Base-by-base conservation (phyloP, 345 rosid species). In the Erucastrum elatum region DNA sequence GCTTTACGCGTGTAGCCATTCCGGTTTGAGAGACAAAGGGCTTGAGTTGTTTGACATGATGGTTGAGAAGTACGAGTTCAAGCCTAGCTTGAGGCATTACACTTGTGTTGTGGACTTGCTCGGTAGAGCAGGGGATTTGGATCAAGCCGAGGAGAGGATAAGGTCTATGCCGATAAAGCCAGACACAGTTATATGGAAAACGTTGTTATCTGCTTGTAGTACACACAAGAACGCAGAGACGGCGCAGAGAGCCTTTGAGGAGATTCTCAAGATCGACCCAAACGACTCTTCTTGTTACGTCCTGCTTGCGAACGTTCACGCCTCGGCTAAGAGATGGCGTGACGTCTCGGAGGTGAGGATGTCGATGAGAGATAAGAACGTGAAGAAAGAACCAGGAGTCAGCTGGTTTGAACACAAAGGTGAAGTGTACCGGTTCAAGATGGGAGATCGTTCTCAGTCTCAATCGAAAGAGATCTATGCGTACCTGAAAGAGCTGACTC, bases 1-100 rank as follows among this genome's bases (percentile, higher is more conserved):
- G 83, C 93, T 90, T 67, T 90, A 90, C 70, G 91, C 97, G n/a
- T 90, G 94, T 72, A 87, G 94, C 79, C 97, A 90, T 75, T 83
- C 87, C 76, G 94, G 97, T 72, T 30, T 91, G 68, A 90, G 85
- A 81, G 90, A 88, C 9, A 80, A 86, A 85, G 94, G 94, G 68
- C 82, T 90, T 29, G 83, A 82, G 65, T 46, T 90, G 68, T 85
- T 88, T 64, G 85, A 87, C 10, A 77, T 71, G 72, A 91, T 91
- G 97, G 82, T 80, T 4, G 70, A 65, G 27, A 83, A 75, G 71
- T 87, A 87, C 21, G 83, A 86, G 11, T 26, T 86, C 80, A 87
- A 78, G 66, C 93, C 94, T 1, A 73, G 80, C 17, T 65, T 91
- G 16, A 81, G 85, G 66, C 97, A 91, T 79, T 90, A 82, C 81